Evolutionary conservation across 495 filamentous ascomycete species (phyloP).

Genomic region (Thozetella sp.): DNA sequence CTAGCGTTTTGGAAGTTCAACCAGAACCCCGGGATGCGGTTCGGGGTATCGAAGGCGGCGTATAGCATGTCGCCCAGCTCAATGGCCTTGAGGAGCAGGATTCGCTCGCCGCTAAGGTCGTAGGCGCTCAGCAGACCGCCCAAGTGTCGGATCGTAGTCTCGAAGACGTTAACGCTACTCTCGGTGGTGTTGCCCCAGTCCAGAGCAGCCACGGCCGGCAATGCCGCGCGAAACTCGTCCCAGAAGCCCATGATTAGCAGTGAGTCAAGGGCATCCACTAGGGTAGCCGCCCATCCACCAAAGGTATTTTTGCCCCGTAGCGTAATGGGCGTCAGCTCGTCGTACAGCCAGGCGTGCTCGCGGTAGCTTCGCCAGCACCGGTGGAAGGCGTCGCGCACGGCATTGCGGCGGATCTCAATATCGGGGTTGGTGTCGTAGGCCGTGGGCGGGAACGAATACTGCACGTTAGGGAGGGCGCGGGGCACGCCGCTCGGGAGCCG

Average conservation of each 20-base stretch:
- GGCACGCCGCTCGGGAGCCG: not conserved
- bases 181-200: slow-evolving; percentile 74
- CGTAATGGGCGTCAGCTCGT: slow-evolving; percentile 72
- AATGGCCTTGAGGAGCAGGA: slow-evolving; percentile 75
- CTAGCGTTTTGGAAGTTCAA: slow-evolving; percentile 78
- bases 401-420: slow-evolving; percentile 22
- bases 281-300: slow-evolving; percentile 83
- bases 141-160: slow-evolving; percentile 79
- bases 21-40: slow-evolving; percentile 76
- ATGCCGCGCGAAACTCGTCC: slow-evolving; percentile 77
- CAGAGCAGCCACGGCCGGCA: slow-evolving; percentile 67
- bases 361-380: slow-evolving; percentile 79
- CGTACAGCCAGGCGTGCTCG: slow-evolving; percentile 70
- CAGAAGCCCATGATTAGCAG: slow-evolving; percentile 89
- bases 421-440: slow-evolving; percentile 22
- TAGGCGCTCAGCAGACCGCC: slow-evolving; percentile 77
- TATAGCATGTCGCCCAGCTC: slow-evolving; percentile 83
- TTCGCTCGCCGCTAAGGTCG: slow-evolving; percentile 62
- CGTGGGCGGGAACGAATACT: slow-evolving; percentile 14
- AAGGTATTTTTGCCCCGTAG: slow-evolving; percentile 64
- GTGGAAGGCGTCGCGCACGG: slow-evolving; percentile 65
- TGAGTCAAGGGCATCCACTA: slow-evolving; percentile 84
- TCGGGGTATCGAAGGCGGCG: slow-evolving; percentile 85
- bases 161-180: slow-evolving; percentile 68
- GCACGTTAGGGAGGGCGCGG: not conserved